These are phyloP conservation scores for Irpex sp. DNA, from an alignment of 1,284 basidiomycete species.

Conservation along the genomic window DNA sequence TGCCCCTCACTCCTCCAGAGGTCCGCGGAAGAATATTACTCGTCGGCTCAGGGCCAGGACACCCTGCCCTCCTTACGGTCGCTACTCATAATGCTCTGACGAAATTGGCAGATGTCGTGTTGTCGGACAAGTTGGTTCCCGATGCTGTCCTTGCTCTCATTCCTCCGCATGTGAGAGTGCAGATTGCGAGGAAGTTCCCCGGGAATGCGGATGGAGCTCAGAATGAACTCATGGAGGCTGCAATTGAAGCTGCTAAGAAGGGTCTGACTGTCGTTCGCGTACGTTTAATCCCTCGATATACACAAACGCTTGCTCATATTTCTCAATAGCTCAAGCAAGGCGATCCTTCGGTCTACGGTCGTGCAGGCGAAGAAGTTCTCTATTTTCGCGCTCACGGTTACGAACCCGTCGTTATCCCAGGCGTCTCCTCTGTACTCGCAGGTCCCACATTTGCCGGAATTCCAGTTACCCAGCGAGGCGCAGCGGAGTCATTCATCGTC, in stretches of 20 bases:
- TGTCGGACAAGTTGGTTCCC: slow-evolving; percentile 98
- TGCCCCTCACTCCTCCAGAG: slow-evolving; percentile 28
- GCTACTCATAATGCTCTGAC: slow-evolving; percentile 84
- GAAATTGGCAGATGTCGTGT: slow-evolving; percentile 77
- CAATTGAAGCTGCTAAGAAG: slow-evolving; percentile 73
- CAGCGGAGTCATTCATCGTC: slow-evolving; percentile 84
- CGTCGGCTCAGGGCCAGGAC: slow-evolving; percentile 93
- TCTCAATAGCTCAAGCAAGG: slow-evolving; percentile 97
- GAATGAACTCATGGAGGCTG: slow-evolving; percentile 89
- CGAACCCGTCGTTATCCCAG: slow-evolving; percentile 84
- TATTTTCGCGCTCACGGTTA: slow-evolving; percentile 86
- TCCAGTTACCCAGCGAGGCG: slow-evolving; percentile 94
- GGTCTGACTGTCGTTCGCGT: slow-evolving; percentile 89
- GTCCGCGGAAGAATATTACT: slow-evolving; percentile 75
- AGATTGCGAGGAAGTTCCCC: slow-evolving; percentile 95
- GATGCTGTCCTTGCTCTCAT: slow-evolving; percentile 86
- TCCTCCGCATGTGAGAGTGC: slow-evolving; percentile 64
- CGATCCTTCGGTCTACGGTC: slow-evolving; percentile 92
- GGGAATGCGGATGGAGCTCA: slow-evolving; percentile 96
- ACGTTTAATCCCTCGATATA: slow-evolving; percentile 29
- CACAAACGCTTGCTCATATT: no score
- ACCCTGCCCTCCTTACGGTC: slow-evolving; percentile 87
- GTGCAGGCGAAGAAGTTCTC: slow-evolving; percentile 92
- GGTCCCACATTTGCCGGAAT: slow-evolving; percentile 89
- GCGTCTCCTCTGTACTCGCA: slow-evolving; percentile 85